Evolutionary conservation across 2,329 filamentous ascomycete genomes (phyloP).

Genomic region (Furcasterigmium furcatum): DNA sequence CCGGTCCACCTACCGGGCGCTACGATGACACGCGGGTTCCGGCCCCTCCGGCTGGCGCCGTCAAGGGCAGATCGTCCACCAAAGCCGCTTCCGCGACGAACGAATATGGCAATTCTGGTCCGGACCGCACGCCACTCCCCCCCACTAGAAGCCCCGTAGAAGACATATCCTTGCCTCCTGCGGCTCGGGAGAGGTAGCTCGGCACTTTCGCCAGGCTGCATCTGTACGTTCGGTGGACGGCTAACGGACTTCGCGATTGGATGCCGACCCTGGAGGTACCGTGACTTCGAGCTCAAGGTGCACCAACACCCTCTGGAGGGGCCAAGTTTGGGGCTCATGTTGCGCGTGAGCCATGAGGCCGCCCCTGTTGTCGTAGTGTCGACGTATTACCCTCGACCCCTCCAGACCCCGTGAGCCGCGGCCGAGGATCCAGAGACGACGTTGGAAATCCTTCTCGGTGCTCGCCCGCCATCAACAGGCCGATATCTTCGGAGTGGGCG

Average conservation of each 20-base stretch:
- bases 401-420: slow-evolving; percentile 20
- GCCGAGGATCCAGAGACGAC: slow-evolving; percentile 49
- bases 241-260: background rate
- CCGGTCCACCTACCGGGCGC: no score
- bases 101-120: background rate
- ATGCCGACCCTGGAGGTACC: background rate
- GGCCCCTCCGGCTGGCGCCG: background rate
- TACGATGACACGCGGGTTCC: background rate
- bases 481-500: slow-evolving; percentile 1
- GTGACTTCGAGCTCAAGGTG: background rate
- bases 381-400: no score
- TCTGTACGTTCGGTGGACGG: background rate
- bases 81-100: background rate
- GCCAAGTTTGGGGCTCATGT: background rate
- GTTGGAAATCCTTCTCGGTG: slow-evolving; percentile 13
- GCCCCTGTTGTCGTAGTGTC: no score
- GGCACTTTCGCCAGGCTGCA: background rate
- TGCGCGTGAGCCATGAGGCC: no score
- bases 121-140: background rate
- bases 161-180: background rate
- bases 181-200: background rate
- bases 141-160: background rate
- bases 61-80: background rate
- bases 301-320: background rate
- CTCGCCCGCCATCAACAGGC: slow-evolving; percentile 1